Conservation (phyloP, 768 basidiomycete genomes). For the Imleria badia region DNA sequence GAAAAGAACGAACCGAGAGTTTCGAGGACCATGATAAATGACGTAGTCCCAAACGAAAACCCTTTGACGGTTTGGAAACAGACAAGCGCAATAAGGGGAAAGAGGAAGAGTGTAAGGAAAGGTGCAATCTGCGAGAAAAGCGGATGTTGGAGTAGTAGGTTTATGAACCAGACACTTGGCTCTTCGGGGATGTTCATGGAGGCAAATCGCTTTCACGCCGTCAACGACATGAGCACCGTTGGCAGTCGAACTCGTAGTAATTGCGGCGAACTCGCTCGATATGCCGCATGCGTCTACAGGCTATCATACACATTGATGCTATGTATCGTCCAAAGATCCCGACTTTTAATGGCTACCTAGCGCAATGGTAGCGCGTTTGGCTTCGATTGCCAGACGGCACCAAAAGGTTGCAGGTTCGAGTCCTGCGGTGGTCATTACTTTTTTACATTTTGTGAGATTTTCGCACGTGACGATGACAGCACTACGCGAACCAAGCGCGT, state of each 20-base stretch:
- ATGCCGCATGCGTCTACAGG: neutral
- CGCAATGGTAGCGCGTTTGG: slow-evolving; percentile 97
- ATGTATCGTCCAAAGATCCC: rapidly evolving
- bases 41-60: slow-evolving; percentile 29
- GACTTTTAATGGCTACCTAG: slow-evolving; percentile 58
- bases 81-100: slow-evolving; percentile 37
- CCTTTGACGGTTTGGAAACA: slow-evolving; percentile 31
- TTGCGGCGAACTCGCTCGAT: slow-evolving; percentile 22
- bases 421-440: slow-evolving; percentile 80
- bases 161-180: slow-evolving; percentile 38
- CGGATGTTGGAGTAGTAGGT: slow-evolving; percentile 38
- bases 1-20: slow-evolving; percentile 52
- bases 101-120: slow-evolving; percentile 49
- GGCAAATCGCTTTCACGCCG: slow-evolving; percentile 24
- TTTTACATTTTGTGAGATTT: slow-evolving; percentile 2
- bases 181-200: slow-evolving; percentile 49
- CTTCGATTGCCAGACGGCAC: slow-evolving; percentile 77
- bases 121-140: slow-evolving; percentile 58
- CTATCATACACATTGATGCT: neutral
- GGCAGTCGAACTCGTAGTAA: slow-evolving; percentile 14
- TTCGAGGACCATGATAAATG: slow-evolving; percentile 55
- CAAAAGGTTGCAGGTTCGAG: slow-evolving; percentile 98
- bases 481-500: slow-evolving; percentile 12
- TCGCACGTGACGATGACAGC: slow-evolving; percentile 24
- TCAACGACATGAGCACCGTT: slow-evolving; percentile 30